A percentile compares a stretch with the other conserved stretches of the same genome.
Evolutionary conservation across 2,329 filamentous ascomycete genomes (phyloP).

Genomic region (Zopfia rhizophila): DNA sequence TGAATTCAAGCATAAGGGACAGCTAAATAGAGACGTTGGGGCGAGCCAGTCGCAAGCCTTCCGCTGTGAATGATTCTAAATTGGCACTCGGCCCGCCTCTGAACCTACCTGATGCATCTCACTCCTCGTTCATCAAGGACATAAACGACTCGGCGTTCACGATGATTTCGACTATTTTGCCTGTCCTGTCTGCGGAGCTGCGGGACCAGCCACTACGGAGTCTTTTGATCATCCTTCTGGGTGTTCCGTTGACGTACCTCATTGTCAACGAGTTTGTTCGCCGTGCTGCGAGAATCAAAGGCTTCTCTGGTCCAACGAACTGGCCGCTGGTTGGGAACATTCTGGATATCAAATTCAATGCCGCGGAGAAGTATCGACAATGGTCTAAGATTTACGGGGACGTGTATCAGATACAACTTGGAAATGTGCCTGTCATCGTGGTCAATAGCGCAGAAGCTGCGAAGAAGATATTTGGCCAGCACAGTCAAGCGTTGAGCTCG

Average conservation of each 20-base stretch:
- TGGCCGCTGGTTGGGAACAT: conserved; percentile 56
- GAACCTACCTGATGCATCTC: no score
- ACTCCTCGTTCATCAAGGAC: no score
- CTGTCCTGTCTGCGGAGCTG: conserved; percentile 34
- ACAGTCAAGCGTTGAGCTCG: conserved; percentile 55
- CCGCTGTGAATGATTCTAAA: no score
- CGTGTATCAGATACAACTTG: conserved; percentile 59
- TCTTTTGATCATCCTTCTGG: conserved; percentile 31
- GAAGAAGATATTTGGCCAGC: conserved; percentile 53
- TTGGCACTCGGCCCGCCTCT: no score
- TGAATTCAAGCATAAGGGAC: no score
- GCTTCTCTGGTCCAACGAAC: conserved; percentile 52
- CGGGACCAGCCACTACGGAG: conserved; percentile 37
- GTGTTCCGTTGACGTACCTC: conserved; percentile 48
- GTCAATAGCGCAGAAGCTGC: conserved; percentile 56
- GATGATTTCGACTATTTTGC: conserved; percentile 44
- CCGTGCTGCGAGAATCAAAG: conserved; percentile 47
- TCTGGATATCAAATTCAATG: conserved; percentile 55
- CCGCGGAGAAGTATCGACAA: conserved; percentile 55
- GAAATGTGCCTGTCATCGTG: conserved; percentile 57
- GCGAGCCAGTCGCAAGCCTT: no score
- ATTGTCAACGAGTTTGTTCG: conserved; percentile 51
- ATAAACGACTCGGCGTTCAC: conserved; percentile 4
- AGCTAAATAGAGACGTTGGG: no score
- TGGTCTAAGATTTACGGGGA: conserved; percentile 55